Base-by-base conservation (phyloP, 1,139 yeast species). In the Geotrichum klebahnii region DNA sequence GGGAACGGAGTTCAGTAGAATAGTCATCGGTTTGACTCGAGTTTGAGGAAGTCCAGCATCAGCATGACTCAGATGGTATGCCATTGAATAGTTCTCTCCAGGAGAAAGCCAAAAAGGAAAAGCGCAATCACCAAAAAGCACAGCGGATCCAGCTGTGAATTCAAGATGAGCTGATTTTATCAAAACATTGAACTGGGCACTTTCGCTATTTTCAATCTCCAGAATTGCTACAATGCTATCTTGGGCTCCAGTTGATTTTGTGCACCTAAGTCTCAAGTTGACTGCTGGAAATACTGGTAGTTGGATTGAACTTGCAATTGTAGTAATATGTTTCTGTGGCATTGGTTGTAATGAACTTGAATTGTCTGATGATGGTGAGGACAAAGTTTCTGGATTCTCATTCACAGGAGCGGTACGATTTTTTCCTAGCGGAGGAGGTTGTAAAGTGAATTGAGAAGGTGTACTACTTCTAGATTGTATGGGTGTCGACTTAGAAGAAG, bases 221-320 rank as follows among this genome's bases (percentile, higher is more conserved):
- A 84, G 66, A 0, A 82, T 77, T 0, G 82, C 76, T 17, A 81
- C 64, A 3, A 81, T 61, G 20, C 74, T 65, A 51, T 76, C 75
- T 55, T 76, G 74, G 47, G 80, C 71, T 4, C 82, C 81, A 1
- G 79, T 80, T 1, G 85, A 73, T 63, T 77, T 74, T 26, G 80
- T 72, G 50, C 82, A 76, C 56, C 81, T 75, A 37, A 84, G 68
- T 53, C 79, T 72, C 57, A 84, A 73, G 37, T 79, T 78, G 45
- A 79, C 66, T 0, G 80, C 71, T 1, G 81, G 75, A 23, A 71
- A 69, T 1, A 78, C 76, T 1, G 78, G 74, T 3, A 78, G 53
- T 12, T 50, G 44, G 9, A 43, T 33, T 9, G 46, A 40, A 20
- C 44, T 31, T 1, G 50, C 35, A 19, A 52, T 40, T 1, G 52